Evolutionary conservation across 208 protist species (phyloP).

Genomic region (Trypanosoma vivax): DNA sequence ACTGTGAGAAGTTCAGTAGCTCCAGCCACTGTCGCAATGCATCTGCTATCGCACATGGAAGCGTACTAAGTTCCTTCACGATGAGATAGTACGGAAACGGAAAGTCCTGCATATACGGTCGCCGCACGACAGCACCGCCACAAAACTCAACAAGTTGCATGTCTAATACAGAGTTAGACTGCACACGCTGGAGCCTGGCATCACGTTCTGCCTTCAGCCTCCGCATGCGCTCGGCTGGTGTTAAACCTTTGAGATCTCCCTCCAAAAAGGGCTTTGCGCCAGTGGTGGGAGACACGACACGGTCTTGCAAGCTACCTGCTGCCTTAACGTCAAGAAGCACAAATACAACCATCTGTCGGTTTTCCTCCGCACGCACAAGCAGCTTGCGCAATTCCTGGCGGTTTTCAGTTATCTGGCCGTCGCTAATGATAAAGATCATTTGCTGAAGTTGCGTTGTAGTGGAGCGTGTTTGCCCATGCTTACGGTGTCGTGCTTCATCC

Average conservation of each 20-base stretch:
- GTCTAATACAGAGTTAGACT: slow-evolving; percentile 85
- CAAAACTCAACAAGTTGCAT: slow-evolving; percentile 89
- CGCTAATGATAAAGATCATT: slow-evolving; percentile 97
- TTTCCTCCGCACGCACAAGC: slow-evolving; percentile 81
- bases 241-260: slow-evolving; percentile 56
- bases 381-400: slow-evolving; percentile 75
- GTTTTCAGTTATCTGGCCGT: slow-evolving; percentile 94
- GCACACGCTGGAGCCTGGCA: slow-evolving; percentile 66
- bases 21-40: slow-evolving; percentile 99
- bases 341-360: slow-evolving; percentile 94
- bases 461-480: slow-evolving; percentile 66
- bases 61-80: slow-evolving; percentile 92
- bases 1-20: slow-evolving; percentile 60
- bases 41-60: slow-evolving; percentile 97
- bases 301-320: not conserved
- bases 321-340: slow-evolving; percentile 91
- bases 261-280: slow-evolving; percentile 25
- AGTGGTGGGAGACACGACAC: not conserved
- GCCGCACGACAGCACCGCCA: slow-evolving; percentile 75
- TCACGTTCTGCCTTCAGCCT: slow-evolving; percentile 83
- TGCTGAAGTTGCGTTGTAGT: slow-evolving; percentile 91
- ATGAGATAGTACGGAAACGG: slow-evolving; percentile 99
- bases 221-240: slow-evolving; percentile 72
- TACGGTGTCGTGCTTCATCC: slow-evolving; percentile 61
- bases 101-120: slow-evolving; percentile 97